Percentiles rank a stretch among this genome's conserved stretches.
Evolutionary conservation across 768 basidiomycete species (phyloP).

Genomic region (Serpula lacrymans): DNA sequence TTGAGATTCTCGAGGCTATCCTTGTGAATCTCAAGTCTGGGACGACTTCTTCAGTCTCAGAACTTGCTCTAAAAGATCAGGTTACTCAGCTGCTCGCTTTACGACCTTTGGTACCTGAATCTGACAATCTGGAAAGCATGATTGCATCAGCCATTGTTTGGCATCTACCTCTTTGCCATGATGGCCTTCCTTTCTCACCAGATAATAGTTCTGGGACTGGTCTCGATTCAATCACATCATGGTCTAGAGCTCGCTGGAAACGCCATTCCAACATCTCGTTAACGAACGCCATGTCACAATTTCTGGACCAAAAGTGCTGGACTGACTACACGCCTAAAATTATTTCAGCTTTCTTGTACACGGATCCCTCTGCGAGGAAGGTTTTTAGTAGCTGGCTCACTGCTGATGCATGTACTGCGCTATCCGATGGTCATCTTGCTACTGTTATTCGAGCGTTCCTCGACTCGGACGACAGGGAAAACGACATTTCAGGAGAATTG

Average conservation of each 20-base stretch:
- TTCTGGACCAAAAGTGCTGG: conserved; percentile 44
- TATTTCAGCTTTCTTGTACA: conserved; percentile 44
- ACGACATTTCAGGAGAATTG: conserved; percentile 10
- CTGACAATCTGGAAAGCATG: conserved; percentile 42
- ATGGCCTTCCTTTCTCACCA: conserved; percentile 15
- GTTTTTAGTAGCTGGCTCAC: conserved; percentile 40
- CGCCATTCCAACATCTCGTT: conserved; percentile 15
- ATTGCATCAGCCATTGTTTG: conserved; percentile 41
- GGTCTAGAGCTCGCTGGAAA: conserved; percentile 32
- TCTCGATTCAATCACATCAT: conserved; percentile 13
- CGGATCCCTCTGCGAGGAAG: conserved; percentile 20
- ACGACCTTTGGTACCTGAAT: conserved; percentile 31
- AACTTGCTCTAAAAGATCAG: conserved; percentile 24
- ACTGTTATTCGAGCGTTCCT: conserved; percentile 44
- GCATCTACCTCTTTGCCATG: conserved; percentile 24
- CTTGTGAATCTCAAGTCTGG: conserved; percentile 36
- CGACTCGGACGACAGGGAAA: conserved; percentile 31
- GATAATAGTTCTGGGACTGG: conserved; percentile 2
- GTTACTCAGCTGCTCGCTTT: conserved; percentile 39
- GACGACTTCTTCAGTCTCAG: conserved; percentile 15
- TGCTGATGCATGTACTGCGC: conserved; percentile 19
- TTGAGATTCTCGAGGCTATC: conserved; percentile 32
- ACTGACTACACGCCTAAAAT: conserved; percentile 41
- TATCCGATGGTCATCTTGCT: conserved; percentile 27
- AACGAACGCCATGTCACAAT: conserved; percentile 25